These are phyloP conservation scores for Hibiscus mutabilis DNA, from an alignment of 345 rosid species.

Conservation along the genomic window DNA sequence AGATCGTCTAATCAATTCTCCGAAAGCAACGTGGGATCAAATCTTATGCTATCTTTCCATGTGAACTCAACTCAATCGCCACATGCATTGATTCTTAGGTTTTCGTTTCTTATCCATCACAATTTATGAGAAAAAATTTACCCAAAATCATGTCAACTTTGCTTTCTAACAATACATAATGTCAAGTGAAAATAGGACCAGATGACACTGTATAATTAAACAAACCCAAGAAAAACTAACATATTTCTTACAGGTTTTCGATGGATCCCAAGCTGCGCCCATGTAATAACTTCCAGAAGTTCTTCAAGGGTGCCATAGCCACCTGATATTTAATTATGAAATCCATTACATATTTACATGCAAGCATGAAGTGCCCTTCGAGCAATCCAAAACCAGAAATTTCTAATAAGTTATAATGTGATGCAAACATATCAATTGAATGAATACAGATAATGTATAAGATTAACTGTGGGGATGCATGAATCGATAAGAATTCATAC, in stretches of 20 bases:
- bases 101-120: not conserved
- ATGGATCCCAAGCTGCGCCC: constrained; percentile 98
- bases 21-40: constrained; percentile 5
- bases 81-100: constrained; percentile 35
- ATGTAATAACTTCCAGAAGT: constrained; percentile 87
- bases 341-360: not conserved
- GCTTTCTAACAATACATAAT: not conserved
- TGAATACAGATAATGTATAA: no score
- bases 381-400: not conserved
- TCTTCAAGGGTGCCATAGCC: constrained; percentile 97
- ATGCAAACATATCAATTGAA: no score
- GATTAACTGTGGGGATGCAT: not conserved
- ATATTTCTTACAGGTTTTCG: constrained; percentile 65
- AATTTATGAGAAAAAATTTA: not conserved
- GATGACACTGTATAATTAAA: not conserved
- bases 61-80: constrained; percentile 30
- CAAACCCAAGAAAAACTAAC: not conserved
- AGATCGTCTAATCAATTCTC: constrained; percentile 8
- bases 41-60: constrained; percentile 36
- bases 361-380: not conserved
- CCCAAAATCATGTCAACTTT: not conserved
- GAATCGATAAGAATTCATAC: constrained; percentile 20
- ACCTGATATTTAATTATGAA: constrained; percentile 31
- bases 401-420: not conserved
- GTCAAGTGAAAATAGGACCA: not conserved